These are phyloP conservation scores for Cichorium intybus DNA, from an alignment of 140 eudicot species.

Conservation along the genomic window DNA sequence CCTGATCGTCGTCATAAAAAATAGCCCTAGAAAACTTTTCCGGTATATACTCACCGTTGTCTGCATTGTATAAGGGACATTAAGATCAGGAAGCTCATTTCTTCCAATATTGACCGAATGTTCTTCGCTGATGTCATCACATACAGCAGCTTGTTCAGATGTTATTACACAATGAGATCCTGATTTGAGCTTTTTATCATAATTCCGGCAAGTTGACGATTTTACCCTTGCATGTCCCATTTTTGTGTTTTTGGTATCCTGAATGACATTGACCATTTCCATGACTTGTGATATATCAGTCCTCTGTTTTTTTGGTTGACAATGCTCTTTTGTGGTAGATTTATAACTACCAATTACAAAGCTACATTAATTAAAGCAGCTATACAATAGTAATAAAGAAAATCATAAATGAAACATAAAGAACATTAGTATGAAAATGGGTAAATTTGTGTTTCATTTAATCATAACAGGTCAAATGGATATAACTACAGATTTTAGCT, in stretches of 20 bases:
- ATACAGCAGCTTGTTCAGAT: background rate
- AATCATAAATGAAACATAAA: conserved; percentile 7
- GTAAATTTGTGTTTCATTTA: too few relatives aligned
- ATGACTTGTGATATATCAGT: conserved; percentile 9
- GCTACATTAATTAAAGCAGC: background rate
- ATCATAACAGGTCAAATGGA: too few relatives aligned
- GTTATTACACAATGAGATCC: background rate
- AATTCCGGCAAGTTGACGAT: background rate
- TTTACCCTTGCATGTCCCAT: conserved; percentile 16
- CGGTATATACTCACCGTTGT: conserved; percentile 25
- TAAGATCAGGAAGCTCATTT: conserved; percentile 27
- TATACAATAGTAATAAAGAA: conserved; percentile 2
- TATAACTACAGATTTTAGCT: too few relatives aligned
- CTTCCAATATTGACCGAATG: conserved; percentile 13
- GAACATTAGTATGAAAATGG: background rate
- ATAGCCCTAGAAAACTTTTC: too few relatives aligned
- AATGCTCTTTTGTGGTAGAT: background rate
- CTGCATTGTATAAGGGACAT: conserved; percentile 22
- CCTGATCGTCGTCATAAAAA: too few relatives aligned
- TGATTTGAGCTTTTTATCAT: background rate
- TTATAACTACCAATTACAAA: conserved; percentile 16
- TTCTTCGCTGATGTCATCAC: conserved; percentile 6
- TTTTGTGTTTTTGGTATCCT: conserved; percentile 15
- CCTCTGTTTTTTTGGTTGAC: conserved; percentile 15
- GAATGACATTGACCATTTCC: background rate